Evolutionary conservation across 805 yeast species (phyloP).

Genomic region (Teunomyces aglyptinius): DNA sequence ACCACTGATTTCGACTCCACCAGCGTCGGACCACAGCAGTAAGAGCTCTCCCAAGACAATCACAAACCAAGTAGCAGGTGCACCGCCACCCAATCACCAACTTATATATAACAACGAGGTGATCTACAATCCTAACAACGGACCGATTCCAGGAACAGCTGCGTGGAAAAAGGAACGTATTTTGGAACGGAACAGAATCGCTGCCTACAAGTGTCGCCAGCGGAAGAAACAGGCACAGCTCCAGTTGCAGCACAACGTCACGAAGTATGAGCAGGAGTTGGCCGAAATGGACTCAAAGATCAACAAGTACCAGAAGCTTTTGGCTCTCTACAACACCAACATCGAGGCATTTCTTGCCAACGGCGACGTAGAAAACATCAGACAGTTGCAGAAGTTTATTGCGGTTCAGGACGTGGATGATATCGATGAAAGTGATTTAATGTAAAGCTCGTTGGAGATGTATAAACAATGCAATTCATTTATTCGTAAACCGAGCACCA

Average conservation of each 20-base stretch:
- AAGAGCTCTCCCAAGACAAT: slow-evolving; percentile 5
- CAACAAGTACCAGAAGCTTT: slow-evolving; percentile 18
- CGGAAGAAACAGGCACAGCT: slow-evolving; percentile 67
- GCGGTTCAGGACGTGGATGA: slow-evolving; percentile 1
- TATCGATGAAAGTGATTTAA: not conserved
- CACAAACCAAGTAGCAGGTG: slow-evolving; percentile 30
- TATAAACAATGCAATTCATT: not conserved
- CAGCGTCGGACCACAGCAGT: slow-evolving; percentile 5
- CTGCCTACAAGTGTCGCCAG: slow-evolving; percentile 68
- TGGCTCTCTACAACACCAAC: slow-evolving; percentile 9
- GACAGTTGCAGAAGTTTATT: slow-evolving; percentile 6
- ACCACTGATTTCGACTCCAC: slow-evolving; percentile 1
- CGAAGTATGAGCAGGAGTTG: slow-evolving; percentile 46
- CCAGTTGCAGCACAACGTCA: slow-evolving; percentile 61
- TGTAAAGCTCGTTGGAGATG: not conserved
- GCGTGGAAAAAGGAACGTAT: slow-evolving; percentile 68
- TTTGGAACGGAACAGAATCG: slow-evolving; percentile 62
- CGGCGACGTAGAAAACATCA: slow-evolving; percentile 8
- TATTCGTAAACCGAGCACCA: not conserved
- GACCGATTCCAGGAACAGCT: slow-evolving; percentile 60
- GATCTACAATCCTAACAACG: slow-evolving; percentile 51
- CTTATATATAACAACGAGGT: slow-evolving; percentile 55
- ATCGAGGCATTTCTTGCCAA: slow-evolving; percentile 11
- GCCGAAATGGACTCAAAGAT: slow-evolving; percentile 19
- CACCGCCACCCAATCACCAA: slow-evolving; percentile 50